phyloP scores from a whole-genome alignment of 2,329 filamentous ascomycete species.

The Hypoxylon sp. region DNA sequence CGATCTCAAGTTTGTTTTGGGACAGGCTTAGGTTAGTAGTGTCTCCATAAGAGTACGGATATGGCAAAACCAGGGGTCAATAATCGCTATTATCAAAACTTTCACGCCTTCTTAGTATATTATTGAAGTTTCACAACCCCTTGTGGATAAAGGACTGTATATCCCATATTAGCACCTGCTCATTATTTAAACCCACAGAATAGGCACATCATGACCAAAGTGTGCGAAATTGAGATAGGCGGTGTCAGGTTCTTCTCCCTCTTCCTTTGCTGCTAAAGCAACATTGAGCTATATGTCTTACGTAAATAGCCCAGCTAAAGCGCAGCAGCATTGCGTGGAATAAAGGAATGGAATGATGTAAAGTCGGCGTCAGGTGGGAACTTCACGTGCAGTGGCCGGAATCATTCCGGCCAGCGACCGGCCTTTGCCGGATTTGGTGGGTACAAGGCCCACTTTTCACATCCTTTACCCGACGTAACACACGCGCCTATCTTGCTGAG shows the following conservation, averaged over 20 bases:
- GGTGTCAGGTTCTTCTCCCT: too few species aligned
- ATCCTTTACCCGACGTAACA: conserved; percentile 19
- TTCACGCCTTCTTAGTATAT: too few species aligned
- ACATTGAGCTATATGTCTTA: too few species aligned
- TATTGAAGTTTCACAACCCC: too few species aligned
- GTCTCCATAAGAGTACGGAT: background rate
- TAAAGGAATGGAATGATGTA: background rate
- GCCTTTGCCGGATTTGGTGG: conserved; percentile 31
- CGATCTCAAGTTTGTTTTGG: conserved; percentile 34
- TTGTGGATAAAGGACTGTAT: too few species aligned
- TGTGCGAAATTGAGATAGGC: too few species aligned
- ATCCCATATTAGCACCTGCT: too few species aligned
- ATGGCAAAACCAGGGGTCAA: background rate
- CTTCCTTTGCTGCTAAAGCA: too few species aligned
- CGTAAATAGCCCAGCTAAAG: too few species aligned
- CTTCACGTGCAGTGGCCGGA: conserved; percentile 41
- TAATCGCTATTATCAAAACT: too few species aligned
- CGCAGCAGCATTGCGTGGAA: background rate
- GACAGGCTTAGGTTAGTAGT: background rate
- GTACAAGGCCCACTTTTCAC: conserved; percentile 23
- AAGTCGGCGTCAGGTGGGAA: background rate
- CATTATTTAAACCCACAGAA: too few species aligned
- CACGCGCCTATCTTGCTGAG: conserved; percentile 14
- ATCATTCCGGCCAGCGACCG: conserved; percentile 44
- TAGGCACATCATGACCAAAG: too few species aligned